Conservation (phyloP, 2,329 filamentous ascomycete genomes). For the Cordyceps farinosa region DNA sequence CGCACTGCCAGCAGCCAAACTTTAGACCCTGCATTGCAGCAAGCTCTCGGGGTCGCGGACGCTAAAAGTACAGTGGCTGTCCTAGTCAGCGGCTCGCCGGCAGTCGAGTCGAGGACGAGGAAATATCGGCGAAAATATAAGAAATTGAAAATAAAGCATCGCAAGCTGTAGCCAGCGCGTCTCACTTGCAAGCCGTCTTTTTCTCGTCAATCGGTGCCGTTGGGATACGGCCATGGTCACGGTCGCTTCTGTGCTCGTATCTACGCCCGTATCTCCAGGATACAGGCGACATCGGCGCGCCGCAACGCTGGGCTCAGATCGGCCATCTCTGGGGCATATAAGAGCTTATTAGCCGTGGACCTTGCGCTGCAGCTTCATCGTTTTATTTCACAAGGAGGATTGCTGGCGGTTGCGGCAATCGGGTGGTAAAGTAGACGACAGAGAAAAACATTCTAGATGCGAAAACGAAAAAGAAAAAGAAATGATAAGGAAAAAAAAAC, state of each 20-base stretch:
- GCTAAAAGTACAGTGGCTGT: constrained; percentile 1
- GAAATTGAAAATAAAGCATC: neutral
- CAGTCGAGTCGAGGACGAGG: neutral
- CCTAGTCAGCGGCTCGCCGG: neutral
- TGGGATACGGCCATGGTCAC: neutral
- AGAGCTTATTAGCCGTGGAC: neutral
- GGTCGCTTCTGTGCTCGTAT: neutral
- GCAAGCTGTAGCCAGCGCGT: neutral
- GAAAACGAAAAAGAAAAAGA: constrained; percentile 12
- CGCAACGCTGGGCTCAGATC: neutral
- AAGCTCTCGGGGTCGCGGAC: neutral
- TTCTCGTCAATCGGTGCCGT: neutral
- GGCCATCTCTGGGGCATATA: neutral
- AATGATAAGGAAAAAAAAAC: neutral
- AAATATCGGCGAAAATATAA: neutral
- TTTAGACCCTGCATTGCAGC: neutral
- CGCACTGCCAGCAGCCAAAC: neutral
- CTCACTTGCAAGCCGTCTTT: neutral
- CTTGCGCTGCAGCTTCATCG: too few species aligned
- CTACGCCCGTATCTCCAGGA: constrained; percentile 14
- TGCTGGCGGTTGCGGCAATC: neutral
- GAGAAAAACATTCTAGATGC: neutral
- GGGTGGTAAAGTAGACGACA: neutral
- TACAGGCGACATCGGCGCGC: constrained; percentile 14
- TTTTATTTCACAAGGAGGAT: too few species aligned